Base-by-base conservation (phyloP, 2,329 filamentous ascomycete genomes). In the Penicillium sp. region DNA sequence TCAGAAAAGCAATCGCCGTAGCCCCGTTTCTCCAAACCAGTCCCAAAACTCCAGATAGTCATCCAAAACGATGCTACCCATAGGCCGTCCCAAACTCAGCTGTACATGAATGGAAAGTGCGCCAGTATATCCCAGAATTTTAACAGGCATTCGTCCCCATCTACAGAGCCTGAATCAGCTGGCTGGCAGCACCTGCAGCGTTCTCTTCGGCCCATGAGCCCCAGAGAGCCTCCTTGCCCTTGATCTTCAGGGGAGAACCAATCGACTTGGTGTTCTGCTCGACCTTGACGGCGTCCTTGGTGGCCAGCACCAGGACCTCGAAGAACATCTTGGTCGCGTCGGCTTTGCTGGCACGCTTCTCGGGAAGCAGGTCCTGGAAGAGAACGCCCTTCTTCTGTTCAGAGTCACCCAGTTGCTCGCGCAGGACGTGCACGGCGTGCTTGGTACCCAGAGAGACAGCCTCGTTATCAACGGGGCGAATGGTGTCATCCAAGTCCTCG, bases 321-420 rank as follows among this genome's bases (percentile, higher is more conserved):
- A 99, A 99, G 77, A 99, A 99, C 91, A 99, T 96, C 80, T 96
- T 96, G 39, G 94, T 99, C 0, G 94, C 94, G 64, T 97, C 94
- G 8, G 88, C 88, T 71, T 90, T 89, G 60, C 82, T 90, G 0
- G 92, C 92, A 54, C 82, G 83, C 58, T 80, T 76, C 73, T 95
- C 90, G 0, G 94, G 94, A 30, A 96, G 81, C 43, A 99, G 81
- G 51, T 95, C 88, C 65, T 96, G 92, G 79, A 99, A 96, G 3
- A 95, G 80, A 3, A 95, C 90, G 11, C 84, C 84, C 69, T 88
- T 88, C 70, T 87, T 88, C 64, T 91, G 85, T 73, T 88, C 86
- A 22, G 66, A 57, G 24, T 70, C 70, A 18, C 92, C 90, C 58
- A 99, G 95, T 24, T 89, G 82, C 52, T 96, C 91, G 48, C 94